Percentiles rank a stretch among this genome's conserved stretches.
These are phyloP conservation scores for Kitagawia praeruptora DNA, from an alignment of 129 eudicot genomes.

Conservation along the genomic window DNA sequence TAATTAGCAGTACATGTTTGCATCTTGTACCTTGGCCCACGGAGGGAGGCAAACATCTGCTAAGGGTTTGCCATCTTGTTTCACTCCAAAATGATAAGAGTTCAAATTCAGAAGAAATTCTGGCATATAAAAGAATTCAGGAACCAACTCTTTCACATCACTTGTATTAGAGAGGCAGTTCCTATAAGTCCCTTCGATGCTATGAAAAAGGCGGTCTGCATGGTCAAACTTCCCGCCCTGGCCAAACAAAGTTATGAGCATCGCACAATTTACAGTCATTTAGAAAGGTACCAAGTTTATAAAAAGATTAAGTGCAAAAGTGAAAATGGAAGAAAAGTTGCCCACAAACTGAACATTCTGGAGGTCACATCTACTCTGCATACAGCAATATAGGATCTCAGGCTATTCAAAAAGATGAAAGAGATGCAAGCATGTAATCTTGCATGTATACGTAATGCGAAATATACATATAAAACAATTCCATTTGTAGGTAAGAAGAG, in stretches of 20 bases:
- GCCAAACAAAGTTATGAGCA: conserved; percentile 13
- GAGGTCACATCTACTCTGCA: neutral
- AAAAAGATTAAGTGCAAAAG: neutral
- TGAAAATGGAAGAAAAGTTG: neutral
- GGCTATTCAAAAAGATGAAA: neutral
- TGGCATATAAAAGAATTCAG: conserved; percentile 95
- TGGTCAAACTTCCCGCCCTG: conserved; percentile 99
- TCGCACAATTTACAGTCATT: neutral
- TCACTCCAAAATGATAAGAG: conserved; percentile 88
- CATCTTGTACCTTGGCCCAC: conserved; percentile 87
- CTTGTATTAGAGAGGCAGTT: conserved; percentile 96
- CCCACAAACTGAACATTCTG: neutral
- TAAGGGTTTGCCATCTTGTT: conserved; percentile 95
- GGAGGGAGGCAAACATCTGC: conserved; percentile 94
- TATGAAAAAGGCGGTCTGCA: conserved; percentile 97
- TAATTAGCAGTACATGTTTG: neutral
- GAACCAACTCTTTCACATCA: conserved; percentile 91
- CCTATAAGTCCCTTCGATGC: conserved; percentile 77
- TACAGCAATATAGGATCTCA: neutral
- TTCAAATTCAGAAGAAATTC: conserved; percentile 92
- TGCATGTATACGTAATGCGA: neutral
- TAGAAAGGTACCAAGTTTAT: neutral
- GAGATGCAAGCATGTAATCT: neutral
- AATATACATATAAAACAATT: neutral
- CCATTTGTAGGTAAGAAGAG: neutral